Evolutionary conservation across 352 stramenopile species (phyloP), one percentile per base, ranked within the genome.

Genomic region (Phytophthora colocasiae): DNA sequence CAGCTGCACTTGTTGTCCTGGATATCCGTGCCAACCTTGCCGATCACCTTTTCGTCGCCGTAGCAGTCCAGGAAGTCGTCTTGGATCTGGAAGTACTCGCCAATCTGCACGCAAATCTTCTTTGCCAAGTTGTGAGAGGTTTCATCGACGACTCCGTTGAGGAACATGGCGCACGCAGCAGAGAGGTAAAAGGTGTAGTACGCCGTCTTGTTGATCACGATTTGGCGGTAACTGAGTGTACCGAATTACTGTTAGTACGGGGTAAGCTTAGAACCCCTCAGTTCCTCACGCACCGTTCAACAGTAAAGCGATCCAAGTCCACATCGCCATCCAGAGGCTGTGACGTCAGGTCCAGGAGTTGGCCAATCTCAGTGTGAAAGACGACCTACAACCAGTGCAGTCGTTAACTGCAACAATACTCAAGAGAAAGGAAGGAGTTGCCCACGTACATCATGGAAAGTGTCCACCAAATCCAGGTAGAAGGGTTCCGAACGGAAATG

Each of bases 131-230:
- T 65, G 66, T 96, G 96, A 7, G 78, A 91, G 17, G 72, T 54
- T 7, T 90, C 71, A 43, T 97, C 81, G 11, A 73, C 83, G 38
- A 99, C 87, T 24, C 95, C 93, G 65, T 76, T 83, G 50, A 93
- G 70, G 41, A 89, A 71, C 92, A 99, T 97, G 53, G 93, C 96
- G 63, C 94, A 92, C 31, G 95, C 92, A 61, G 94, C 83, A 29
- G 93, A 97, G 29, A 99, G 83, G 83, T 99, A 99, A 81, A 99
- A 99, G 55, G 95, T 98, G 78, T 99, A 99, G 82, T 98, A 99
- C 31, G 96, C 94, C 5, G 98, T 99, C 84, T 99, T 99, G 87
- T 99, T 99, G 22, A 96, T 91, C 51, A 99, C 98, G 69, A 99
- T 99, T 66, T 94, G 75, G 49, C 74, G 81, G 72, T 96, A 92